Conservation (phyloP, 2,329 filamentous ascomycete species). For the Curvularia sp. region DNA sequence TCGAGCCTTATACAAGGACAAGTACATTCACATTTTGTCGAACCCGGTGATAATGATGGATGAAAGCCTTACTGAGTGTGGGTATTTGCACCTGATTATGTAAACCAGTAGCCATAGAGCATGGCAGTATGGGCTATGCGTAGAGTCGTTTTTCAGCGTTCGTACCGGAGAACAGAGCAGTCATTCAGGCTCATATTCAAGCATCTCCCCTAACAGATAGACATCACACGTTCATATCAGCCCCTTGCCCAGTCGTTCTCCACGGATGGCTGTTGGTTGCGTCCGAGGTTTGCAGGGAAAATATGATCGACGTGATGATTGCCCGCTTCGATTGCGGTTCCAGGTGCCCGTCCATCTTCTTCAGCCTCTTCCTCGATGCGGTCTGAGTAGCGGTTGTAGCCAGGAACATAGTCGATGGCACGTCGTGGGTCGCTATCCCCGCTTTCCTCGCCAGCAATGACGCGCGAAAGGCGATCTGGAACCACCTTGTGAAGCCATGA, state of each 20-base stretch:
- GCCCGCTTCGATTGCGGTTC: constrained; percentile 33
- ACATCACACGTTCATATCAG: not conserved
- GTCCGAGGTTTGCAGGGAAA: constrained; percentile 25
- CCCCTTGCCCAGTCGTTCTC: constrained; percentile 40
- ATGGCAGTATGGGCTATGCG: not conserved
- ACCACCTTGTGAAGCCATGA: constrained; percentile 44
- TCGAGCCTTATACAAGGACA: no score
- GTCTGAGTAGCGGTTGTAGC: constrained; percentile 41
- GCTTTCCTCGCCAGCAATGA: constrained; percentile 42
- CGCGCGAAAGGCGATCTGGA: constrained; percentile 43
- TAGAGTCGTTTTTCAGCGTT: not conserved
- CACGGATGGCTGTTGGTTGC: constrained; percentile 28
- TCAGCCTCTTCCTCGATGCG: constrained; percentile 40
- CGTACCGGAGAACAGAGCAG: not conserved
- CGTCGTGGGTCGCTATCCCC: constrained; percentile 29
- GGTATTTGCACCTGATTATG: not conserved
- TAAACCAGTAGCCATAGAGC: not conserved
- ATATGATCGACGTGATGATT: constrained; percentile 27
- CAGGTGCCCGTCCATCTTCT: constrained; percentile 22
- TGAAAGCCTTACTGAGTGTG: not conserved
- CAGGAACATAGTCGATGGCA: constrained; percentile 43
- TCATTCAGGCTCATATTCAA: no score
- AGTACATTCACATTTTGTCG: no score
- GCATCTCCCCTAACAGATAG: not conserved
- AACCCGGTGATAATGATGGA: not conserved